These are phyloP conservation scores for Termitomyces sp. DNA, from an alignment of 768 basidiomycete species.

Conservation along the genomic window DNA sequence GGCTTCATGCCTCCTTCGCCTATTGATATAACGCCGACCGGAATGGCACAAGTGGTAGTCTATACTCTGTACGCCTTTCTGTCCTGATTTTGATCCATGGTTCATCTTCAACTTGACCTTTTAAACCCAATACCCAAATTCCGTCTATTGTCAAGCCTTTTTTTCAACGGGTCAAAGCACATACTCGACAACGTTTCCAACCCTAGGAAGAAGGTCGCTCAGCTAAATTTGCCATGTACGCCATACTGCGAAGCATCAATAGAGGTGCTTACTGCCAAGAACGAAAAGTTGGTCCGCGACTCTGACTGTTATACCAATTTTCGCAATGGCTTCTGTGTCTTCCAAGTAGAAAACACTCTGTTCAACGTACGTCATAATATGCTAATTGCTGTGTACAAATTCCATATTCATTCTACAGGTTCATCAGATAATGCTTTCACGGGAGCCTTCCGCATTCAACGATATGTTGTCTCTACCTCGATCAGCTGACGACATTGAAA, in stretches of 20 bases:
- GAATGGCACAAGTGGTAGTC: slow-evolving; percentile 3
- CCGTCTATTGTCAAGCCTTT: slow-evolving; percentile 23
- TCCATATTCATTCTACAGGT: slow-evolving; percentile 24
- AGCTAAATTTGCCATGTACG: slow-evolving; percentile 11
- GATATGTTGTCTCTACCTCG: slow-evolving; percentile 35
- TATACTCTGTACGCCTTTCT: slow-evolving; percentile 12
- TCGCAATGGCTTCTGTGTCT: slow-evolving; percentile 49
- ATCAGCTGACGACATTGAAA: slow-evolving; percentile 18
- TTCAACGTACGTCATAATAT: slow-evolving; percentile 48
- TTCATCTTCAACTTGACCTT: slow-evolving; percentile 30
- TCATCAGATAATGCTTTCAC: slow-evolving; percentile 34
- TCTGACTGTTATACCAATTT: slow-evolving; percentile 26
- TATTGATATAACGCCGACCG: slow-evolving; percentile 13
- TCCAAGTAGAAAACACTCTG: slow-evolving; percentile 52
- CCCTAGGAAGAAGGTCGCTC: slow-evolving; percentile 4
- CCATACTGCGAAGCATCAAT: slow-evolving; percentile 5
- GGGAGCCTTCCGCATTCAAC: slow-evolving; percentile 36
- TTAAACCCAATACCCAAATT: slow-evolving; percentile 32
- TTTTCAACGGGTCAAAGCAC: slow-evolving; percentile 27
- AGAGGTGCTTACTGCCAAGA: neutral
- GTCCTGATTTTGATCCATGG: slow-evolving; percentile 21
- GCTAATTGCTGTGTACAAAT: neutral
- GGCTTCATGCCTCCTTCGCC: slow-evolving; percentile 30
- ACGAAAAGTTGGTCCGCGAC: slow-evolving; percentile 21
- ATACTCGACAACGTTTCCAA: slow-evolving; percentile 15